Evolutionary conservation across 148 eudicot species (phyloP).

Genomic region (Chenopodium album): DNA sequence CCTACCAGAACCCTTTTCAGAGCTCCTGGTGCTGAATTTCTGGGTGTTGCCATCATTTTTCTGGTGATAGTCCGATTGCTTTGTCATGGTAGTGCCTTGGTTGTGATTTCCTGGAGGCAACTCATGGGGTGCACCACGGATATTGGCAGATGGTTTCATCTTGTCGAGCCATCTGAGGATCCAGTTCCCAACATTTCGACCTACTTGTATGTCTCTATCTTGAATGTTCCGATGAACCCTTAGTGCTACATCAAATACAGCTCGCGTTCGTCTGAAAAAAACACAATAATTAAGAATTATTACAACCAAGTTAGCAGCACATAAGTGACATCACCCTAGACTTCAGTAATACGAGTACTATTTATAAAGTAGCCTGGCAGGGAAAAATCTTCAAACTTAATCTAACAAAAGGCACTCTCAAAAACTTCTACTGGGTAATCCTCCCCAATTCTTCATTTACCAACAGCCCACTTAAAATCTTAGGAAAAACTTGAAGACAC

Average conservation of each 20-base stretch:
- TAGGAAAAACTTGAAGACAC: neutral
- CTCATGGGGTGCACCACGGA: slow-evolving; percentile 37
- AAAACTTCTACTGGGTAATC: neutral
- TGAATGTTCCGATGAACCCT: slow-evolving; percentile 73
- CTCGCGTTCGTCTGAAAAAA: slow-evolving; percentile 61
- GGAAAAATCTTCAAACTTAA: neutral
- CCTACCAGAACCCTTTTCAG: slow-evolving; percentile 46
- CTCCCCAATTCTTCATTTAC: neutral
- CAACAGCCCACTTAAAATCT: neutral
- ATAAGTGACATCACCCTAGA: neutral
- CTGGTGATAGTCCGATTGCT: slow-evolving; percentile 36
- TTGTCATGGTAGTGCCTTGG: slow-evolving; percentile 30
- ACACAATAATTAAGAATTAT: too few relatives aligned
- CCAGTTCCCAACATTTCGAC: slow-evolving; percentile 75
- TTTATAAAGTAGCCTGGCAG: slow-evolving; percentile 7
- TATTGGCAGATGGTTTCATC: slow-evolving; percentile 83
- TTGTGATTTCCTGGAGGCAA: slow-evolving; percentile 33
- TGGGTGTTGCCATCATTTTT: slow-evolving; percentile 34
- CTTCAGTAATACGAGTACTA: neutral
- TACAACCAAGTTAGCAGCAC: neutral
- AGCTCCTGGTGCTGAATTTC: slow-evolving; percentile 25
- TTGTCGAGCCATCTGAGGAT: slow-evolving; percentile 73
- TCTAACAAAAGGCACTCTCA: neutral
- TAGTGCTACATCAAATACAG: slow-evolving; percentile 64
- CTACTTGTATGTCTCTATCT: slow-evolving; percentile 71